Evolutionary conservation across 305 asterid species (phyloP).

Genomic region (Striga hermonthica): DNA sequence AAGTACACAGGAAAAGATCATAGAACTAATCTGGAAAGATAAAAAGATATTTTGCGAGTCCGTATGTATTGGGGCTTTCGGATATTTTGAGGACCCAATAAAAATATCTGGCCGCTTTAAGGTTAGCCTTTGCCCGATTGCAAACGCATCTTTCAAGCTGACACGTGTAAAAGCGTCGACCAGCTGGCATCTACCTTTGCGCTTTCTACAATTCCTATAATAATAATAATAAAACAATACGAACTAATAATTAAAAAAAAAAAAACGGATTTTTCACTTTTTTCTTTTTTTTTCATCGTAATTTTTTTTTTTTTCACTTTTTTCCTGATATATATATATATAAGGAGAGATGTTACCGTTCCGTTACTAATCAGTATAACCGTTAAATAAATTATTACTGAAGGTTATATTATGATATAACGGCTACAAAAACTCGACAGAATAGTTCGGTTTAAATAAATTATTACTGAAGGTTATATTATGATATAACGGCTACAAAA

Average conservation of each 20-base stretch:
- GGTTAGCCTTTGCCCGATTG: not conserved
- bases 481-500: no score
- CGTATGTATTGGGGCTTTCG: not conserved
- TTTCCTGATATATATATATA: no score
- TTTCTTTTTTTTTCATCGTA: no score
- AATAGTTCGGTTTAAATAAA: no score
- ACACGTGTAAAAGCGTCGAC: constrained; percentile 35
- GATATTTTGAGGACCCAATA: constrained; percentile 28
- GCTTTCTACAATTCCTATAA: not conserved
- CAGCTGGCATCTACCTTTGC: constrained; percentile 35
- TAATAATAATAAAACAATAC: not conserved
- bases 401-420: no score
- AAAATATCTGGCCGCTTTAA: constrained; percentile 29
- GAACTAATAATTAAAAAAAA: not conserved
- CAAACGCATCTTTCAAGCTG: not conserved
- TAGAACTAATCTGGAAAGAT: not conserved
- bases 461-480: no score
- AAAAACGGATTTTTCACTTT: no score
- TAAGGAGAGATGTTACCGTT: no score
- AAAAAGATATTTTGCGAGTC: constrained; percentile 29
- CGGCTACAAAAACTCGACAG: no score
- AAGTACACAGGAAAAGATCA: not conserved
- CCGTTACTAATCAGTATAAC: no score
- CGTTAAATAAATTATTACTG: no score
- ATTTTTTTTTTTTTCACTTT: no score